A percentile compares a stretch with the other conserved stretches of the same genome.
Evolutionary conservation across 371 early-diverging fungal genomes (phyloP).

Genomic region (Mortierella sp.): DNA sequence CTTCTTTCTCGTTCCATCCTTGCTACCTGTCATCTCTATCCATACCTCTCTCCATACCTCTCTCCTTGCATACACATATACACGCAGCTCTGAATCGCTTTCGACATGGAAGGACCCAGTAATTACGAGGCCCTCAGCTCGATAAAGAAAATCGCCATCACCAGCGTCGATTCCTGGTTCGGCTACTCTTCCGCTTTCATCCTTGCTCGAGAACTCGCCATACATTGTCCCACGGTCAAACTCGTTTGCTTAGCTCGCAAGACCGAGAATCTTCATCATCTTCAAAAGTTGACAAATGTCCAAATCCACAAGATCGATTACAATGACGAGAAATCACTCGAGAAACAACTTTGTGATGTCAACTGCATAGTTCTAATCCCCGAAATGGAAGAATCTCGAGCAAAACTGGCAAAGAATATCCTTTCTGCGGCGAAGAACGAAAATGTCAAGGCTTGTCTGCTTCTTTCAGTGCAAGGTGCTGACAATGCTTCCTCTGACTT

Average conservation of each 20-base stretch:
- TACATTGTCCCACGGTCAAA: conserved; percentile 15
- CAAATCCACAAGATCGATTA: conserved; percentile 30
- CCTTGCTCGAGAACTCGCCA: conserved; percentile 29
- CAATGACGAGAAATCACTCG: conserved; percentile 16
- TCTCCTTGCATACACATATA: background rate
- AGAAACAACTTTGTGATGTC: conserved; percentile 15
- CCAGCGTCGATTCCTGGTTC: conserved; percentile 33
- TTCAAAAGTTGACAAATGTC: conserved; percentile 42
- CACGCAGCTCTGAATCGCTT: background rate
- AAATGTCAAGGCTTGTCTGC: conserved; percentile 14
- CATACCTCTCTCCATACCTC: background rate
- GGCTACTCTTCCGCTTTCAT: conserved; percentile 29
- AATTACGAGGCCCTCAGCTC: no score
- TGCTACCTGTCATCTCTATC: no score
- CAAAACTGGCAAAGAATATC: conserved; percentile 22
- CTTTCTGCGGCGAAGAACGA: conserved; percentile 27
- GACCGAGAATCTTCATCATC: conserved; percentile 25
- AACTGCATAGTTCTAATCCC: conserved; percentile 26
- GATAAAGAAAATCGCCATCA: conserved; percentile 26
- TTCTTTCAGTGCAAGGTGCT: conserved; percentile 34
- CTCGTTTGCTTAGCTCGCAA: conserved; percentile 34
- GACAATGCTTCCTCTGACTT: conserved; percentile 7
- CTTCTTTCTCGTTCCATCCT: background rate
- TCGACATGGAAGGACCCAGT: background rate
- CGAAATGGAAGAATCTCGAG: conserved; percentile 31